Conservation (phyloP, 169 alveolate species). For the Plasmodium malariae region DNA sequence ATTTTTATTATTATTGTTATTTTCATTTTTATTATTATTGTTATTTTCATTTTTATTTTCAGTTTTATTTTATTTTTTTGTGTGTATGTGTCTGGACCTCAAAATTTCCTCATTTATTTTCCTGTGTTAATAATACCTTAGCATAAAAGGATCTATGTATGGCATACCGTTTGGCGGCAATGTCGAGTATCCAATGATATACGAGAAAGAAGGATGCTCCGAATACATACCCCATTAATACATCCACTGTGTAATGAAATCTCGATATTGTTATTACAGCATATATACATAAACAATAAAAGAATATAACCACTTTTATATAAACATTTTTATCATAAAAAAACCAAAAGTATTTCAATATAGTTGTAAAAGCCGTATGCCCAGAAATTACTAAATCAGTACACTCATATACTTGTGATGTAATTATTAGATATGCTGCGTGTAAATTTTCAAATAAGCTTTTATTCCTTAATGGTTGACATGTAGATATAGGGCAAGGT, state of each 20-base stretch:
- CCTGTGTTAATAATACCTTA: too few species aligned
- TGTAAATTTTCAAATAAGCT: conserved; percentile 36
- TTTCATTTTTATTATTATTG: too few species aligned
- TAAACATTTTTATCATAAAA: conserved; percentile 67
- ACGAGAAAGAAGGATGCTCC: conserved; percentile 26
- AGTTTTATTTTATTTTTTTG: too few species aligned
- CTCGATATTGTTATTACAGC: conserved; percentile 77
- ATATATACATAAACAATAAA: conserved; percentile 39
- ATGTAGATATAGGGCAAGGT: conserved; percentile 78
- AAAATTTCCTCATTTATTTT: too few species aligned
- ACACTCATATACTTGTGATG: conserved; percentile 79
- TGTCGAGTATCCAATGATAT: conserved; percentile 29
- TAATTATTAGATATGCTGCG: conserved; percentile 65
- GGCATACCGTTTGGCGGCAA: conserved; percentile 60
- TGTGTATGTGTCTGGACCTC: too few species aligned
- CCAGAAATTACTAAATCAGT: conserved; percentile 87
- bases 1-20: too few species aligned
- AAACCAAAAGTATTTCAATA: conserved; percentile 68
- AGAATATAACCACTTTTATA: conserved; percentile 26
- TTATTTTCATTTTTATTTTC: too few species aligned
- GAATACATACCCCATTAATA: conserved; percentile 81
- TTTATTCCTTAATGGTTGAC: conserved; percentile 70
- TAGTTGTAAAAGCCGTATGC: conserved; percentile 81
- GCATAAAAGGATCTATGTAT: conserved; percentile 25
- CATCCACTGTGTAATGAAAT: conserved; percentile 86